These are phyloP conservation scores for Penicillium angulare DNA, from an alignment of 495 filamentous ascomycete genomes.

Conservation along the genomic window DNA sequence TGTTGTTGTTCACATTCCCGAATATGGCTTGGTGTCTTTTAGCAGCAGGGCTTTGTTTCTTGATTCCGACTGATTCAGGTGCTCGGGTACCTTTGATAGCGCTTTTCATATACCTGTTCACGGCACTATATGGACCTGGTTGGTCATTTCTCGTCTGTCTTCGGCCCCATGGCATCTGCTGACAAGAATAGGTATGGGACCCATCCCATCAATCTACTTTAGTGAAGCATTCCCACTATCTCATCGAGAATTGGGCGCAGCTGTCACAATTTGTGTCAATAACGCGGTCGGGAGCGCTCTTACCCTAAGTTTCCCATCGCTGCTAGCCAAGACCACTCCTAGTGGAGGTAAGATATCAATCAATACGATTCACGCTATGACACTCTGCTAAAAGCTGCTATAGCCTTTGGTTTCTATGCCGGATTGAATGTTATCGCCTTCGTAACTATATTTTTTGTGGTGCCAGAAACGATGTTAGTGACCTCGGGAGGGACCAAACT, in stretches of 20 bases:
- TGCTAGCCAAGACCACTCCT: conserved; percentile 64
- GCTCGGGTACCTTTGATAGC: conserved; percentile 60
- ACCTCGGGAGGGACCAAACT: too few species aligned
- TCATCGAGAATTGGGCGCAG: conserved; percentile 47
- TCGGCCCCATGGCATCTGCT: neutral
- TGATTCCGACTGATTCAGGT: conserved; percentile 48
- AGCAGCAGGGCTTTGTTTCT: conserved; percentile 66
- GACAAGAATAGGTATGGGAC: conserved; percentile 42
- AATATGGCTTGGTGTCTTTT: conserved; percentile 78
- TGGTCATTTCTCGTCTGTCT: too few species aligned
- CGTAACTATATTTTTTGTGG: conserved; percentile 66
- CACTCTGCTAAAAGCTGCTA: conserved; percentile 52
- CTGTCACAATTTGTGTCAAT: conserved; percentile 15
- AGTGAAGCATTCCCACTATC: conserved; percentile 77
- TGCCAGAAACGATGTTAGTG: conserved; percentile 59
- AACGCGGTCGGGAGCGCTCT: conserved; percentile 10
- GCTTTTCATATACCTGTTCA: conserved; percentile 64
- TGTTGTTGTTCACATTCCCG: conserved; percentile 81
- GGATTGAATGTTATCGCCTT: conserved; percentile 67
- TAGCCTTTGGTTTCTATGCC: conserved; percentile 48
- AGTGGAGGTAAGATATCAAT: conserved; percentile 69
- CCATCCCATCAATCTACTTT: conserved; percentile 69
- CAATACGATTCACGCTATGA: conserved; percentile 45
- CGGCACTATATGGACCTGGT: conserved; percentile 63
- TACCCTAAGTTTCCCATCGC: conserved; percentile 60